Evolutionary conservation across 495 filamentous ascomycete species (phyloP).

Genomic region (Penicillium herquei): DNA sequence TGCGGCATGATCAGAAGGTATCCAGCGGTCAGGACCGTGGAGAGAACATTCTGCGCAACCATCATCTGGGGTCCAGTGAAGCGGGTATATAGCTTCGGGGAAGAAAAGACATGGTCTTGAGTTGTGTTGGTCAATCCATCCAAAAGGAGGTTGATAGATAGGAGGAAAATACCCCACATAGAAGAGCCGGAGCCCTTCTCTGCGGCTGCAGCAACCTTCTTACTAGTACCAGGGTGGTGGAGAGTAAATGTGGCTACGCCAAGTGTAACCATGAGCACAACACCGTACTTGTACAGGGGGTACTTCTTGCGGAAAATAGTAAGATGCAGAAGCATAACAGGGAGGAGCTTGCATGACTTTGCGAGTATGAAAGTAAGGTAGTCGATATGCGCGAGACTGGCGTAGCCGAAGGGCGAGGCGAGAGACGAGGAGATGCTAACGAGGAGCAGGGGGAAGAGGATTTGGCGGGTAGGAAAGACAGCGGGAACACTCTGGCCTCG

Average conservation of each 20-base stretch:
- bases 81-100: constrained; percentile 57
- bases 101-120: constrained; percentile 89
- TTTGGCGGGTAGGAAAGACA: constrained; percentile 71
- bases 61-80: constrained; percentile 98
- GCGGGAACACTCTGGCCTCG: constrained; percentile 51
- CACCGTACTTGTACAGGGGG: constrained; percentile 94
- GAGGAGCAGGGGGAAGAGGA: constrained; percentile 76
- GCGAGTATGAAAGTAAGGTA: constrained; percentile 99
- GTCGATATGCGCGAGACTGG: constrained; percentile 89
- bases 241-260: constrained; percentile 96
- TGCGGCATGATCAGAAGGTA: constrained; percentile 81
- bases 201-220: constrained; percentile 57
- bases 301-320: constrained; percentile 88
- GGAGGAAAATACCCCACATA: constrained; percentile 75
- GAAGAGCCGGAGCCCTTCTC: constrained; percentile 51
- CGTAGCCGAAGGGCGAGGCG: constrained; percentile 93
- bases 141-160: constrained; percentile 90
- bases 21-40: constrained; percentile 65
- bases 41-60: constrained; percentile 92
- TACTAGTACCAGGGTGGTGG: constrained; percentile 69
- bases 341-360: constrained; percentile 95
- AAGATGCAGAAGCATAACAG: constrained; percentile 95
- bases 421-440: constrained; percentile 86
- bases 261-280: constrained; percentile 83
- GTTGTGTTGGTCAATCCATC: constrained; percentile 95